Conservation (phyloP, 2,329 filamentous ascomycete genomes). For the Fusarium pseudograminearum region DNA sequence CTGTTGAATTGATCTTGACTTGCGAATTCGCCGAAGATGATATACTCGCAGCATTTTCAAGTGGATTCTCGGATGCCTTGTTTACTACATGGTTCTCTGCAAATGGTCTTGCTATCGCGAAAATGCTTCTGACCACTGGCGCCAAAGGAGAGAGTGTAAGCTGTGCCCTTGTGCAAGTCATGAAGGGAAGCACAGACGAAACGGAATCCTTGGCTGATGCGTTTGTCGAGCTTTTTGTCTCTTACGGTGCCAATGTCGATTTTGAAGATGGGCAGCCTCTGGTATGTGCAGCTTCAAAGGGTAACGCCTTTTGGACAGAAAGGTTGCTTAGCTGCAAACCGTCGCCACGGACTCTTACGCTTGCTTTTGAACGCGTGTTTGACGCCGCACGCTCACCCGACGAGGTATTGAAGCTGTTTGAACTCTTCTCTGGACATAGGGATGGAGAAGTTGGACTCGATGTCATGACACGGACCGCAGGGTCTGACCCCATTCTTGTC, state of each 20-base stretch:
- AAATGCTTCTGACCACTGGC: constrained; percentile 63
- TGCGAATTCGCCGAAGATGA: constrained; percentile 57
- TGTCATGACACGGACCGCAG: constrained; percentile 59
- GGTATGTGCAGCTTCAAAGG: constrained; percentile 64
- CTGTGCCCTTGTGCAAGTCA: constrained; percentile 59
- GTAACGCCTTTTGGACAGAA: constrained; percentile 62
- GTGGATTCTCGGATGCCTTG: constrained; percentile 58
- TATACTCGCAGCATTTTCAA: constrained; percentile 59
- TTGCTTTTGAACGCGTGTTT: constrained; percentile 69
- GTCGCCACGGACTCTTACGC: constrained; percentile 61
- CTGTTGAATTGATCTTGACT: constrained; percentile 59
- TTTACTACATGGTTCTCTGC: constrained; percentile 61
- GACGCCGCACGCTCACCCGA: constrained; percentile 63
- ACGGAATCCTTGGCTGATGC: constrained; percentile 56
- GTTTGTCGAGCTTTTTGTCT: constrained; percentile 58
- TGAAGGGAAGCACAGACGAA: constrained; percentile 58
- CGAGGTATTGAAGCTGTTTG: constrained; percentile 62
- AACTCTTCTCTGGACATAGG: constrained; percentile 63
- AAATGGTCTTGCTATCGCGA: constrained; percentile 60
- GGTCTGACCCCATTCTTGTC: constrained; percentile 62
- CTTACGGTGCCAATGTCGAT: constrained; percentile 61
- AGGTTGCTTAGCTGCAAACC: constrained; percentile 64
- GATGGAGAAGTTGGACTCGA: constrained; percentile 63
- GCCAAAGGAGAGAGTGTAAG: constrained; percentile 61
- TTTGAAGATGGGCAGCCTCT: constrained; percentile 66